Conservation (phyloP, 1,284 basidiomycete species). For the Rhodotorula sp. region DNA sequence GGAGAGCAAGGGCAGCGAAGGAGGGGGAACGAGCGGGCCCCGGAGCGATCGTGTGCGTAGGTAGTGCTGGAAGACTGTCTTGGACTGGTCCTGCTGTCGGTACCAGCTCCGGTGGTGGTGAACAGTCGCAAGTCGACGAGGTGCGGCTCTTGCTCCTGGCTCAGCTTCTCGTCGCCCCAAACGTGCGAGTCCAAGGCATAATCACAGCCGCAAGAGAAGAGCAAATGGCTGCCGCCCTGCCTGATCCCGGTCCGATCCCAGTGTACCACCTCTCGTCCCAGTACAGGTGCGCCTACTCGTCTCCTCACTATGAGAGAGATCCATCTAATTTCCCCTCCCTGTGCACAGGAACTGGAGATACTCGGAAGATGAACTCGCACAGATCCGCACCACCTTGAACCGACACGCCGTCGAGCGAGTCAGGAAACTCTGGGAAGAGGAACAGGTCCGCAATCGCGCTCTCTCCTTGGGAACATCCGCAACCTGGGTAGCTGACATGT, state of each 20-base stretch:
- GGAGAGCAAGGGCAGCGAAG: not conserved
- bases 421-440: slow-evolving; percentile 69
- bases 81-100: too few species aligned
- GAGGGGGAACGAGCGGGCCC: not conserved
- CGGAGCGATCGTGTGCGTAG: too few species aligned
- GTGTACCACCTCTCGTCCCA: slow-evolving; percentile 82
- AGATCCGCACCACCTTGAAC: slow-evolving; percentile 62
- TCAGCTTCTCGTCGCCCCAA: too few species aligned
- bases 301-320: too few species aligned
- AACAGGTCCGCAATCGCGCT: slow-evolving; percentile 59
- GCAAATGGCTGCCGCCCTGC: not conserved
- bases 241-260: slow-evolving; percentile 27
- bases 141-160: too few species aligned
- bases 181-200: too few species aligned
- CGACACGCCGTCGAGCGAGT: slow-evolving; percentile 68
- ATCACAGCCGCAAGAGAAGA: too few species aligned
- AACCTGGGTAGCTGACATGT: slow-evolving; percentile 19
- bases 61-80: too few species aligned
- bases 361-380: slow-evolving; percentile 63
- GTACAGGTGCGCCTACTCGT: slow-evolving; percentile 55
- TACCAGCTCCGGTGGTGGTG: too few species aligned
- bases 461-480: too few species aligned
- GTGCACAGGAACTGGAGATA: slow-evolving; percentile 68
- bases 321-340: not conserved
- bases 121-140: too few species aligned